Evolutionary conservation across 495 filamentous ascomycete species (phyloP).

Genomic region (Penicillium macrosclerotiorum): DNA sequence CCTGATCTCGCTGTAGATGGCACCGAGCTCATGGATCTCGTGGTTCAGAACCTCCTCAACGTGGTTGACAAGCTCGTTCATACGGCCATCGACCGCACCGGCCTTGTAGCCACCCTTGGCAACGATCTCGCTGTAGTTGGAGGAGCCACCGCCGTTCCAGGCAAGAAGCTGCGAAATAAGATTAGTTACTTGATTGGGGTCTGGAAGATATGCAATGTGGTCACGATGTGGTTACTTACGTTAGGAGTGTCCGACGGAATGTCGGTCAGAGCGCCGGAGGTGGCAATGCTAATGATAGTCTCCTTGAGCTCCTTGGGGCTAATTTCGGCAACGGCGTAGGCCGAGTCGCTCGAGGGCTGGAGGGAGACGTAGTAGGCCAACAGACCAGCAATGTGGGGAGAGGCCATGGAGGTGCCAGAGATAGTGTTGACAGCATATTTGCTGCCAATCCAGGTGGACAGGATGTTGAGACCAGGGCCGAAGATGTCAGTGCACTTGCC

Average conservation of each 20-base stretch:
- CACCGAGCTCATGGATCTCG: constrained; percentile 39
- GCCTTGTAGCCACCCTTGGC: constrained; percentile 54
- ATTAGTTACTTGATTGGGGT: too few relatives aligned
- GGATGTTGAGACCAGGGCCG: constrained; percentile 93
- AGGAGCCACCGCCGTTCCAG: constrained; percentile 96
- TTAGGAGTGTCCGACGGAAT: constrained; percentile 83
- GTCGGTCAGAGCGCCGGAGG: constrained; percentile 73
- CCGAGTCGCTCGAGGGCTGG: constrained; percentile 83
- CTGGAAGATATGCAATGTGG: too few relatives aligned
- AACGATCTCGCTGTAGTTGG: constrained; percentile 87
- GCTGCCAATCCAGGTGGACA: constrained; percentile 97
- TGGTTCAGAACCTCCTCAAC: constrained; percentile 38
- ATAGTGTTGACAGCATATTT: constrained; percentile 94
- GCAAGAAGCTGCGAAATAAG: constrained; percentile 68
- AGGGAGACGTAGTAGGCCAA: constrained; percentile 97
- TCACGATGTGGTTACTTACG: constrained; percentile 43
- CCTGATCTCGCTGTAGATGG: constrained; percentile 49
- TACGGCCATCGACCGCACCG: constrained; percentile 24
- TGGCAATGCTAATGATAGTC: constrained; percentile 80
- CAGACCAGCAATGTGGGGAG: constrained; percentile 93
- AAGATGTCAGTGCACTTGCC: constrained; percentile 99
- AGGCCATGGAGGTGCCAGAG: constrained; percentile 99
- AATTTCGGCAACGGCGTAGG: constrained; percentile 82
- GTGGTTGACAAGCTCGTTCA: constrained; percentile 32
- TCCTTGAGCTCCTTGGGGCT: constrained; percentile 94